phyloP scores from a whole-genome alignment of 208 protist genomes.

The Leptomonas seymouri region DNA sequence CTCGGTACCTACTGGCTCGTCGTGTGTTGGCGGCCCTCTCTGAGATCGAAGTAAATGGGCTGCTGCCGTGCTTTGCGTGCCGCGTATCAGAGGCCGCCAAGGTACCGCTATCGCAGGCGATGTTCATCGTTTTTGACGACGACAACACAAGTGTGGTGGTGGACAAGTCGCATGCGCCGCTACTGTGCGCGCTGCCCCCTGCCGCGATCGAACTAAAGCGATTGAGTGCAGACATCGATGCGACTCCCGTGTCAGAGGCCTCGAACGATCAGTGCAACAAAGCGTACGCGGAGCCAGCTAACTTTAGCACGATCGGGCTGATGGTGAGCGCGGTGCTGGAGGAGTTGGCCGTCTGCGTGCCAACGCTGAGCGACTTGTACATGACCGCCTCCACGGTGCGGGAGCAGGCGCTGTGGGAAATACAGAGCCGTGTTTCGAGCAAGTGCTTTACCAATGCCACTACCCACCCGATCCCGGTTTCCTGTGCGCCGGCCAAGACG shows the following conservation, averaged over 20 bases:
- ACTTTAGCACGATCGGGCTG: conserved; percentile 54
- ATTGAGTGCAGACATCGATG: conserved; percentile 27
- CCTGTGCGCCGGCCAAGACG: conserved; percentile 29
- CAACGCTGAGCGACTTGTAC: conserved; percentile 50
- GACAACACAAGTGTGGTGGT: conserved; percentile 27
- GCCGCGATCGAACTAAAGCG: conserved; percentile 64
- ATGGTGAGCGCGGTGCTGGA: conserved; percentile 51
- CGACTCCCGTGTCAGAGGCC: background rate
- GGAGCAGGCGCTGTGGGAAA: conserved; percentile 51
- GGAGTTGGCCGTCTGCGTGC: conserved; percentile 34
- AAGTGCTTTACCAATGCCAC: conserved; percentile 38
- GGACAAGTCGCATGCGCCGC: conserved; percentile 30
- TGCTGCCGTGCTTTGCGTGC: conserved; percentile 71
- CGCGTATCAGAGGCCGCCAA: conserved; percentile 43
- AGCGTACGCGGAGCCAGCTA: conserved; percentile 24
- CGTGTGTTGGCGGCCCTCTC: conserved; percentile 47
- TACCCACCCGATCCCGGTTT: conserved; percentile 30
- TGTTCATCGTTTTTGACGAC: conserved; percentile 42
- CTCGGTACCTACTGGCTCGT: conserved; percentile 47
- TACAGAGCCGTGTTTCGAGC: conserved; percentile 20
- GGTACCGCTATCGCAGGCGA: conserved; percentile 44
- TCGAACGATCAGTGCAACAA: conserved; percentile 8
- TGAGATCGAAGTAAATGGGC: conserved; percentile 51
- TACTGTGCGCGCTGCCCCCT: conserved; percentile 51
- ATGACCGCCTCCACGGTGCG: conserved; percentile 49